These are phyloP conservation scores for Claviceps sorghi DNA, from an alignment of 2,329 filamentous ascomycete species.

Conservation along the genomic window DNA sequence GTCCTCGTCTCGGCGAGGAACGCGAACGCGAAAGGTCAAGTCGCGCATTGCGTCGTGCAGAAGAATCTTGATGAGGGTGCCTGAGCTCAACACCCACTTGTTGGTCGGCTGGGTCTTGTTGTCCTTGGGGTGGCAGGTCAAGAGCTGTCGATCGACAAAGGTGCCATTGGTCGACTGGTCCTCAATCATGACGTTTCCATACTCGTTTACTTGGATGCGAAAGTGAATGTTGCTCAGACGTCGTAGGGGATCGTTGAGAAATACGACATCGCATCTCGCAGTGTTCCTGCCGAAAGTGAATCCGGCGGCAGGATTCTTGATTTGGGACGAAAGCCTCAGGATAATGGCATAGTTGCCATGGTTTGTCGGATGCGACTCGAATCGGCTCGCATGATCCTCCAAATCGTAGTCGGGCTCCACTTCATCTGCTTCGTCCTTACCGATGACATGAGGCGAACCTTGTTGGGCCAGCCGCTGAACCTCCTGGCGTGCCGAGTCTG, in stretches of 20 bases:
- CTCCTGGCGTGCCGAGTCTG: constrained; percentile 55
- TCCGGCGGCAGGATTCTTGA: constrained; percentile 55
- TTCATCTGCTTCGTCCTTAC: constrained; percentile 32
- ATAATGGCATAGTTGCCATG: constrained; percentile 55
- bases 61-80: constrained; percentile 57
- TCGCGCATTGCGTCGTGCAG: constrained; percentile 39
- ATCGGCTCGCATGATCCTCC: constrained; percentile 35
- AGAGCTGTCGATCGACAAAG: constrained; percentile 57
- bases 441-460: constrained; percentile 34
- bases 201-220: constrained; percentile 77
- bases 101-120: constrained; percentile 15
- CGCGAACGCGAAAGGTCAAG: constrained; percentile 70
- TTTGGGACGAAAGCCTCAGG: constrained; percentile 58
- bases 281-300: constrained; percentile 78
- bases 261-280: constrained; percentile 55
- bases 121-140: constrained; percentile 32
- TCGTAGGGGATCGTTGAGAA: constrained; percentile 50
- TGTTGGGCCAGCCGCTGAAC: constrained; percentile 39
- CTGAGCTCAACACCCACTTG: constrained; percentile 52
- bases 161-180: constrained; percentile 96
- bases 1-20: constrained; percentile 58
- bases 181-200: constrained; percentile 78
- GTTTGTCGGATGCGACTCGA: constrained; percentile 29
- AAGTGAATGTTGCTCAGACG: constrained; percentile 93
- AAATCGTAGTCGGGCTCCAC: constrained; percentile 35